phyloP scores from a whole-genome alignment of 2,329 filamentous ascomycete genomes.

The Paraphoma sp. region DNA sequence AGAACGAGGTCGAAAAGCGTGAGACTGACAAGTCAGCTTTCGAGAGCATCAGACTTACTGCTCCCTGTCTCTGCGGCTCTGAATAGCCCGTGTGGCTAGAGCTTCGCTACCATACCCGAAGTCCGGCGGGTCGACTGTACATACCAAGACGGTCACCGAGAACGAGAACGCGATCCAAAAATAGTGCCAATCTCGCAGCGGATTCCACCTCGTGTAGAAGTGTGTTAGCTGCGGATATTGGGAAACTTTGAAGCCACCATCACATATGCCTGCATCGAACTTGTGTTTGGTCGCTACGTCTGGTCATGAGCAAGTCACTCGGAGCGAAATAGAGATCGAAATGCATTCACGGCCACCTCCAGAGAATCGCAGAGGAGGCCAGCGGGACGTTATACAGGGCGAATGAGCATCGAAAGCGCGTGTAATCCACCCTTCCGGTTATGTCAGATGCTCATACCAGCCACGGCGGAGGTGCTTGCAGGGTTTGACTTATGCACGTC shows the following conservation, averaged over 20 bases:
- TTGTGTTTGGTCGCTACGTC: no score
- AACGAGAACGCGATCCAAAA: not conserved
- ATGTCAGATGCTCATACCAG: conserved; percentile 25
- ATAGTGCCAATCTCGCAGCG: not conserved
- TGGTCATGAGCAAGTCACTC: no score
- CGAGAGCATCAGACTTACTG: not conserved
- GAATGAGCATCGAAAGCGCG: not conserved
- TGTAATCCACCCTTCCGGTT: conserved; percentile 4
- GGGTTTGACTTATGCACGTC: conserved; percentile 23
- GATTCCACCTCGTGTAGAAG: not conserved
- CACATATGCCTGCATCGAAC: no score
- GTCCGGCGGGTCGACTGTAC: no score
- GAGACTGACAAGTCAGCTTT: not conserved
- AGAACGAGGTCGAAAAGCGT: not conserved
- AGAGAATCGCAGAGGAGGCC: conserved; percentile 1
- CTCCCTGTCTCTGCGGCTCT: not conserved
- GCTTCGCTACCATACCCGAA: not conserved
- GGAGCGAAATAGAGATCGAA: no score
- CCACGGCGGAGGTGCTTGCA: conserved; percentile 11
- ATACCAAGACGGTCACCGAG: not conserved
- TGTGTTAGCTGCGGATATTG: no score
- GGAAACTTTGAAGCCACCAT: no score
- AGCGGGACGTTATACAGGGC: conserved; percentile 14
- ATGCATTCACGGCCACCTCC: not conserved
- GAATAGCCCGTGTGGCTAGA: not conserved